These are phyloP conservation scores for Rhodofomes roseus DNA, from an alignment of 1,284 basidiomycete genomes.

Conservation along the genomic window DNA sequence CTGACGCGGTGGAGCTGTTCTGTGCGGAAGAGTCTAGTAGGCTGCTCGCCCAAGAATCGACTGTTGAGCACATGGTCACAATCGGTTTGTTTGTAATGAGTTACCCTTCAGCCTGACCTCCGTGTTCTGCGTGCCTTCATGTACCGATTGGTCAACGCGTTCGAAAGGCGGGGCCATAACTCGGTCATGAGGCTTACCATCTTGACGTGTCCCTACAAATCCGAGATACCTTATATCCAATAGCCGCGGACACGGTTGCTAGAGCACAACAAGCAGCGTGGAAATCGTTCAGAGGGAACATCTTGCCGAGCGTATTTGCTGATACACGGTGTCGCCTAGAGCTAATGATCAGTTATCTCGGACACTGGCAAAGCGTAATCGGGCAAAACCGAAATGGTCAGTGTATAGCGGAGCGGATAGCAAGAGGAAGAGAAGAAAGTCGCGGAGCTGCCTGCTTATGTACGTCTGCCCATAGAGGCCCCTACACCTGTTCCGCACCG, in stretches of 20 bases:
- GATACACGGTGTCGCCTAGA: no score
- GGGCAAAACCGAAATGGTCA: not conserved
- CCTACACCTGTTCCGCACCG: slow-evolving; percentile 2
- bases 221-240: slow-evolving; percentile 25
- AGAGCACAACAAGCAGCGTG: slow-evolving; percentile 27
- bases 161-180: not conserved
- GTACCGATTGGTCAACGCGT: not conserved
- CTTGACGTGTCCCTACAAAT: slow-evolving; percentile 10
- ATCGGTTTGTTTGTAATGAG: not conserved
- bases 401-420: not conserved
- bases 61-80: not conserved
- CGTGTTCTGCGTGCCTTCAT: not conserved
- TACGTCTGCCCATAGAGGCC: not conserved
- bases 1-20: slow-evolving; percentile 14
- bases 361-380: no score
- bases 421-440: not conserved
- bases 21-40: slow-evolving; percentile 13
- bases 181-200: slow-evolving; percentile 6
- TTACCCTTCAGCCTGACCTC: not conserved
- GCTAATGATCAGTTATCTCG: not conserved
- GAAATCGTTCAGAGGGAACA: slow-evolving; percentile 29
- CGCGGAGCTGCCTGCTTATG: not conserved
- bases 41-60: no score
- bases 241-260: slow-evolving; percentile 27
- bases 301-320: slow-evolving; percentile 7